phyloP scores from a whole-genome alignment of 2,329 filamentous ascomycete species.

The Boeremia lycopersici region DNA sequence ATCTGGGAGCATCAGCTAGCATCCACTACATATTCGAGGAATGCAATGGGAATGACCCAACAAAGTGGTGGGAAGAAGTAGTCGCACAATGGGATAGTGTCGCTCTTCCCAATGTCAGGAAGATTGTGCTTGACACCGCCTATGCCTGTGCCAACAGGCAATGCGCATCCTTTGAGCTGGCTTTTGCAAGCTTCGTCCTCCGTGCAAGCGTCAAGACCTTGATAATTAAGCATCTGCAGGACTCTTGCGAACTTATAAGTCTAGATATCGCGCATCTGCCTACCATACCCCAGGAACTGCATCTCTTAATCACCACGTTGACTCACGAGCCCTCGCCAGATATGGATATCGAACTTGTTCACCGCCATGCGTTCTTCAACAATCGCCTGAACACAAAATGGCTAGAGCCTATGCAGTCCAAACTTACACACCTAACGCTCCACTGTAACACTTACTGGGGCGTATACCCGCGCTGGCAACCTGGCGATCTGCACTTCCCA shows the following conservation, averaged over 20 bases:
- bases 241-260: neutral
- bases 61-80: slow-evolving; percentile 1
- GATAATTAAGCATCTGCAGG: slow-evolving; percentile 11
- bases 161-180: neutral
- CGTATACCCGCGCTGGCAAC: slow-evolving; percentile 47
- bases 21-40: neutral
- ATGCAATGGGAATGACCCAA: neutral
- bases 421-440: slow-evolving; percentile 49
- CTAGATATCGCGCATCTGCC: neutral
- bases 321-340: slow-evolving; percentile 17
- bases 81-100: neutral
- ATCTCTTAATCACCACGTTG: slow-evolving; percentile 5
- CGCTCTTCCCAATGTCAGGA: slow-evolving; percentile 1
- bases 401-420: slow-evolving; percentile 25
- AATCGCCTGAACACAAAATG: slow-evolving; percentile 22
- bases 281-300: neutral
- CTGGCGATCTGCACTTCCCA: slow-evolving; percentile 39
- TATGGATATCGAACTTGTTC: slow-evolving; percentile 11
- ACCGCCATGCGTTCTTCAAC: slow-evolving; percentile 26
- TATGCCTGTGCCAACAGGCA: neutral
- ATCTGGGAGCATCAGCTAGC: neutral
- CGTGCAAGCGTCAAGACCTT: neutral
- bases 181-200: neutral
- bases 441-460: slow-evolving; percentile 46
- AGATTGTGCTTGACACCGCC: neutral